Percentiles rank a stretch among this genome's conserved stretches.
Evolutionary conservation across 1,284 basidiomycete genomes (phyloP).

Genomic region (Ustilago trichophora): DNA sequence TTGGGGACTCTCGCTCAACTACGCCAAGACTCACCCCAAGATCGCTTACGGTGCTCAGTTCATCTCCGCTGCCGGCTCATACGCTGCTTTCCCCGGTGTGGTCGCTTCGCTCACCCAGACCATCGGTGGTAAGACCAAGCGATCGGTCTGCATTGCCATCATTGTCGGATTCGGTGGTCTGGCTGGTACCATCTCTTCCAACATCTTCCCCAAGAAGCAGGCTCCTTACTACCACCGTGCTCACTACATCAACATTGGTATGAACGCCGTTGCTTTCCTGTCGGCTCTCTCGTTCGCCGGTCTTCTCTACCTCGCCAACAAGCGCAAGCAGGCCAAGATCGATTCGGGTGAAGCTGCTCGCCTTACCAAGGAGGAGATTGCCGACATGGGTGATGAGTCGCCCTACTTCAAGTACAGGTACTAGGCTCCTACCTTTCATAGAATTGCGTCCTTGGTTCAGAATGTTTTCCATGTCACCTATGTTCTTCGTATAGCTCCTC

Average conservation of each 20-base stretch:
- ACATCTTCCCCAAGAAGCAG: conserved; percentile 53
- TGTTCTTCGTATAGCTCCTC: too few relatives aligned
- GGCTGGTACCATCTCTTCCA: conserved; percentile 50
- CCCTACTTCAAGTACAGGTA: conserved; percentile 58
- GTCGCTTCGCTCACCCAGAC: conserved; percentile 51
- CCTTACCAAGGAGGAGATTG: conserved; percentile 35
- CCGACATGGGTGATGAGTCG: conserved; percentile 53
- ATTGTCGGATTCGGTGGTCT: conserved; percentile 55
- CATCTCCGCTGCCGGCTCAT: conserved; percentile 53
- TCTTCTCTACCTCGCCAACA: conserved; percentile 41
- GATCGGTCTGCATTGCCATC: conserved; percentile 51
- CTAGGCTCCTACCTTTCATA: too few relatives aligned
- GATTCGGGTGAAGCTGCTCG: conserved; percentile 51
- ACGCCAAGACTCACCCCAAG: conserved; percentile 22
- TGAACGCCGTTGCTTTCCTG: conserved; percentile 40
- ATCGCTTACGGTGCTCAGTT: conserved; percentile 55
- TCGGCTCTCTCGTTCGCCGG: conserved; percentile 45
- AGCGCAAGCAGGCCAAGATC: conserved; percentile 44
- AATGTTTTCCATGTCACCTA: background rate
- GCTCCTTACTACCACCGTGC: conserved; percentile 50
- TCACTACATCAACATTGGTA: conserved; percentile 52
- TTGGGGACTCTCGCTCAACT: conserved; percentile 49
- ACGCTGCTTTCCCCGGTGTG: conserved; percentile 49
- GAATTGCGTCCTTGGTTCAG: too few relatives aligned
- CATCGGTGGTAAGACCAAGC: conserved; percentile 53